Evolutionary conservation across 768 basidiomycete species (phyloP), one percentile per base, ranked within the genome.

Genomic region (Amanita polypyramis): DNA sequence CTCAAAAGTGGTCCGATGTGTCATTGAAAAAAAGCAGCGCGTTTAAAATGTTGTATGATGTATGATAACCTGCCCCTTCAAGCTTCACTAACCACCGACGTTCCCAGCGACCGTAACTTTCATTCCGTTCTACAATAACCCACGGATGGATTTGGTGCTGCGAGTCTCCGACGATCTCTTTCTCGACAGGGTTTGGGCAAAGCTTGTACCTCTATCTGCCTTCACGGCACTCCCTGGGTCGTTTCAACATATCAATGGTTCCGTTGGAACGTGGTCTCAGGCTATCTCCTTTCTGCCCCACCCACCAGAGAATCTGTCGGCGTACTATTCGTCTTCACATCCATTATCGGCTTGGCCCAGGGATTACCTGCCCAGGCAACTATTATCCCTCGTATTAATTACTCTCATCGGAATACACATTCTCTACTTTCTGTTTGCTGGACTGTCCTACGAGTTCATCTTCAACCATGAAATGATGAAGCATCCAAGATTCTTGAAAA

Each of bases 401-500:
- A 94, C 92, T 1, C 65, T 87, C 45, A 55, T 90, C 50, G 93
- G 93, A 51, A 87, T 95, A 50, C 77, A 85, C 56, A 19, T 82
- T 42, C 74, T 99, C 40, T 99, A 99, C 65, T 93, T 96, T 66
- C 44, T 84, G 20, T 85, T 97, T 55, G 93, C 92, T n/a, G 69
- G 75, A 36, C 64, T 88, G 20, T 92, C 91, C 2, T 99, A 90
- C 67, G 65, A 65, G 37, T 82, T 74, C 65, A 79, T 98, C 48
- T 99, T 97, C 77, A 92, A 98, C 67, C 85, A 86, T 58, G 86
- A 85, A 17, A 96, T 86, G 91, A 94, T 87, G 84, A 73, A 76
- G 27, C 96, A 99, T 66, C 96, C 96, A 0, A 77, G 88, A 25
- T 99, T 94, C 68, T 70, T 96, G 38, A 84, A 88, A 60, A 79